Evolutionary conservation across 139 green algal genomes (phyloP), one percentile per base, ranked within the genome.

Genomic region (Desmodesmus armatus): DNA sequence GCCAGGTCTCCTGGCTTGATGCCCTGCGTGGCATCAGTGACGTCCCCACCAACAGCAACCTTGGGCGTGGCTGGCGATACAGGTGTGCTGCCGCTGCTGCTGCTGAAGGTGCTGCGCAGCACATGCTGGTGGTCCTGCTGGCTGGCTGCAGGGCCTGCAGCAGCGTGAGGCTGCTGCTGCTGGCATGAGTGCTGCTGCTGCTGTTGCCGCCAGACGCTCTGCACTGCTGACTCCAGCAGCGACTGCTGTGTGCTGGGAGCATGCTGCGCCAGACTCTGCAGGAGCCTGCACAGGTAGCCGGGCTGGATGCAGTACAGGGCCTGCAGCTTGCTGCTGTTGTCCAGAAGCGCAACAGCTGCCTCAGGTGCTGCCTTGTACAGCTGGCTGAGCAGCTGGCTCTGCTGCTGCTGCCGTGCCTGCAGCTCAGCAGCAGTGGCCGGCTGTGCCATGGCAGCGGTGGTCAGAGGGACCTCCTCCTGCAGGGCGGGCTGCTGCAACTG

Each of bases 1-100:
- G 55, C 76, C 53, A 82, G 76, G 55, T 82, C 76, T 31, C 76
- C 76, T 47, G 76, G 76, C 40, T 82, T 82, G 53, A 82, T 82
- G 76, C 74, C 51, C 37, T 82, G 74, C 33, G 74, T 82, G 17
- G 74, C 74, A 51, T 82, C 74, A 27, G 74, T 62, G 15, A 27
- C 49, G 9, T 82, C 74, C 37, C 49, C 27, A 33, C 60, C 17
- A 33, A 19, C 76, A 72, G 55, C 76, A 73, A 23, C 53, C 2
- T 9, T n/a, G 41, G 76, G 37, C 17, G 74, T n/a, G 5, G 21
- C 29, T 15, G 37, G 49, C 25, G 47, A 17, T 17, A 33, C 19
- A 41, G 51, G n/a, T 21, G 19, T 17, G 47, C 55, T 39, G 76
- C 3, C 29, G 51, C 74, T 69, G 74, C 51, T 47, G 74, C 31